These are phyloP conservation scores for Postia placenta DNA, from an alignment of 768 basidiomycete species.

Conservation along the genomic window DNA sequence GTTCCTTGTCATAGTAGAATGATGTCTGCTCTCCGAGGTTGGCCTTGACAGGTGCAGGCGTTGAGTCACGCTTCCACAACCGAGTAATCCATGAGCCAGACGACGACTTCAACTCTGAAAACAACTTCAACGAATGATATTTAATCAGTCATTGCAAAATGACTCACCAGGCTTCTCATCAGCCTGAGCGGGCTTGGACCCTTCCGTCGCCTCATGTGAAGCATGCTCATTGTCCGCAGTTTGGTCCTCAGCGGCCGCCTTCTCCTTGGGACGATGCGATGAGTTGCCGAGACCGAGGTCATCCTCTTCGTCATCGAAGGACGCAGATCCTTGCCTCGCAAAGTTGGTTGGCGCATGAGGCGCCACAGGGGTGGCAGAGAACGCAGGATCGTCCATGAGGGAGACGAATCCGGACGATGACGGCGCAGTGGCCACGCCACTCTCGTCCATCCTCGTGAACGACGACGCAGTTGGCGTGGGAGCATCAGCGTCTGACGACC, in stretches of 20 bases:
- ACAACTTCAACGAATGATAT: constrained; percentile 1
- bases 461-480: constrained; percentile 65
- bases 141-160: constrained; percentile 7
- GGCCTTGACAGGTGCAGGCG: constrained; percentile 76
- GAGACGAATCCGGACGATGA: constrained; percentile 60
- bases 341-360: constrained; percentile 9
- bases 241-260: constrained; percentile 12
- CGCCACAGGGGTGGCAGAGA: constrained; percentile 31
- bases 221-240: constrained; percentile 9
- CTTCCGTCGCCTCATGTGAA: constrained; percentile 14
- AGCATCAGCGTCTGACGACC: constrained; percentile 34
- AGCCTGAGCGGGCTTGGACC: constrained; percentile 11
- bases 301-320: constrained; percentile 65
- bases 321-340: constrained; percentile 11
- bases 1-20: constrained; percentile 93
- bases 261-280: constrained; percentile 31
- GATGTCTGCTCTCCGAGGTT: constrained; percentile 87
- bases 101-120: constrained; percentile 21
- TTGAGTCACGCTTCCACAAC: constrained; percentile 67
- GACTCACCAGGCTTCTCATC: constrained; percentile 28
- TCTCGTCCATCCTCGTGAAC: constrained; percentile 52
- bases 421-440: constrained; percentile 21
- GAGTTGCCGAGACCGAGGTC: constrained; percentile 90
- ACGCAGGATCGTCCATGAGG: constrained; percentile 62
- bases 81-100: constrained; percentile 74